phyloP scores from a whole-genome alignment of 2,329 filamentous ascomycete species.

The Knufia fluminis region DNA sequence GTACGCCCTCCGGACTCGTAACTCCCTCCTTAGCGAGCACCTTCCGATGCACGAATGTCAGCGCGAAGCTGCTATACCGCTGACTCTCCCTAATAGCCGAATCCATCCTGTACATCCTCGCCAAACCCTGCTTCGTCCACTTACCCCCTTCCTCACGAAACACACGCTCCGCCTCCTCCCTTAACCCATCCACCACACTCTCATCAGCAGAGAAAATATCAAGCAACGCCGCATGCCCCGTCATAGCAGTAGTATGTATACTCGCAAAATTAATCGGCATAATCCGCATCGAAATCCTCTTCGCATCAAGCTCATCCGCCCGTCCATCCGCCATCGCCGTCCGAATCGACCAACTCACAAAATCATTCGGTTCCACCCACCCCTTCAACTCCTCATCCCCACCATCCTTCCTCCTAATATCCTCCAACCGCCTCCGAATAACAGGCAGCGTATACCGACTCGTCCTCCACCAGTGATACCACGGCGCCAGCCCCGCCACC shows the following conservation, averaged over 20 bases:
- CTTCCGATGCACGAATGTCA: slow-evolving; percentile 24
- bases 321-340: slow-evolving; percentile 40
- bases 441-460: slow-evolving; percentile 39
- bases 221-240: slow-evolving; percentile 25
- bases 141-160: slow-evolving; percentile 21
- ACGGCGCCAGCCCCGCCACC: slow-evolving; percentile 24
- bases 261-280: slow-evolving; percentile 39
- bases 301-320: slow-evolving; percentile 36
- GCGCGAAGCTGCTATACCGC: slow-evolving; percentile 33
- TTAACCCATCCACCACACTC: slow-evolving; percentile 23
- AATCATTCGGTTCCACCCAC: slow-evolving; percentile 42
- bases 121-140: slow-evolving; percentile 32
- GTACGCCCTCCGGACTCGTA: slow-evolving; percentile 33
- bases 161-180: slow-evolving; percentile 29
- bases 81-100: slow-evolving; percentile 37
- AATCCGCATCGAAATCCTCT: slow-evolving; percentile 43
- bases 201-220: slow-evolving; percentile 24
- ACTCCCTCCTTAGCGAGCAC: slow-evolving; percentile 25
- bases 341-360: slow-evolving; percentile 49
- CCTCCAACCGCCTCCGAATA: slow-evolving; percentile 43
- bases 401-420: slow-evolving; percentile 28
- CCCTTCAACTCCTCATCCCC: slow-evolving; percentile 24
- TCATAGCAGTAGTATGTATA: slow-evolving; percentile 27
- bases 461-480: slow-evolving; percentile 15
- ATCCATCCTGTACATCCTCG: slow-evolving; percentile 33